These are phyloP conservation scores for Russula brevipes DNA, from an alignment of 768 basidiomycete species.

Conservation along the genomic window DNA sequence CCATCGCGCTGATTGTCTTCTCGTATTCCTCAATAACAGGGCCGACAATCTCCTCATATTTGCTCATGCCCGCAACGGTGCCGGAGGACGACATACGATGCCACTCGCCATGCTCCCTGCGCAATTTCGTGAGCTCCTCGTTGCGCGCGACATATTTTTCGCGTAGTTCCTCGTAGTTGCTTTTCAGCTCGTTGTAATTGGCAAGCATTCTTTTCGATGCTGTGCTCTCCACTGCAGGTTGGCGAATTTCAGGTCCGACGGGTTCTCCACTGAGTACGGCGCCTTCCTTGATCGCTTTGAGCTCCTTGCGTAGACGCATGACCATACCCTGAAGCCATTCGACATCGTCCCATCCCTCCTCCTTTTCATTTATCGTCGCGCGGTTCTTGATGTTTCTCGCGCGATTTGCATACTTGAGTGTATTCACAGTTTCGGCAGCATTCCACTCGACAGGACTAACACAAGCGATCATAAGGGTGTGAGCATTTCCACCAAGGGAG, in stretches of 20 bases:
- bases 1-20: conserved; percentile 92
- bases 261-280: conserved; percentile 32
- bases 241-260: conserved; percentile 12
- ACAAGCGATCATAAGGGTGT: conserved; percentile 98
- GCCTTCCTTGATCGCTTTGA: conserved; percentile 74
- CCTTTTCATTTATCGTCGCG: conserved; percentile 86
- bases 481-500: conserved; percentile 94
- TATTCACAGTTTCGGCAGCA: conserved; percentile 87
- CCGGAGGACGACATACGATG: conserved; percentile 58
- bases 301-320: conserved; percentile 77
- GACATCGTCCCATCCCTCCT: conserved; percentile 98
- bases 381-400: conserved; percentile 97
- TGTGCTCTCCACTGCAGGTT: conserved; percentile 31
- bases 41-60: conserved; percentile 90
- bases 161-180: conserved; percentile 78
- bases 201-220: conserved; percentile 71
- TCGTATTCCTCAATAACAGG: conserved; percentile 99
- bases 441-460: conserved; percentile 97
- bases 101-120: conserved; percentile 72
- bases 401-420: conserved; percentile 94
- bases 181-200: conserved; percentile 79
- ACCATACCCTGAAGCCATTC: conserved; percentile 93
- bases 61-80: conserved; percentile 53
- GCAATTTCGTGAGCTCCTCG: conserved; percentile 76
- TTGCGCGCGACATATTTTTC: conserved; percentile 85